A percentile compares a stretch with the other conserved stretches of the same genome.
These are phyloP conservation scores for Ceriops tagal DNA, from an alignment of 345 rosid species.

Conservation along the genomic window DNA sequence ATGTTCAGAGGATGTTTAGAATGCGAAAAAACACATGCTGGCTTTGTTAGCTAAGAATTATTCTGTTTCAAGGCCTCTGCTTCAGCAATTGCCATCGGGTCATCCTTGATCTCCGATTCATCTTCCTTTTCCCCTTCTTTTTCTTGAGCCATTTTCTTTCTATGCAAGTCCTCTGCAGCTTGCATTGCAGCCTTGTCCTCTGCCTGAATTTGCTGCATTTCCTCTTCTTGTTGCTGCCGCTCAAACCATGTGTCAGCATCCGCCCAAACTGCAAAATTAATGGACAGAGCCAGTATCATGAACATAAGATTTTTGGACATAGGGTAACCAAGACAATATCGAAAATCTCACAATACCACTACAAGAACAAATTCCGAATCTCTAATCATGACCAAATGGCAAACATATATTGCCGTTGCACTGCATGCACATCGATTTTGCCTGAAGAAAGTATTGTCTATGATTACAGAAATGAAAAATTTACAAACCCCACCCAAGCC, in stretches of 20 bases:
- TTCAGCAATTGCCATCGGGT: constrained; percentile 81
- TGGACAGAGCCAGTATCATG: no score
- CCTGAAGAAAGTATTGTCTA: no score
- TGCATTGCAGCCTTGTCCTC: constrained; percentile 81
- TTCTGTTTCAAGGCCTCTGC: constrained; percentile 49
- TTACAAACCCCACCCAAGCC: no score
- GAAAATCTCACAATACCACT: no score
- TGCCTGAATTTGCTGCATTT: constrained; percentile 69
- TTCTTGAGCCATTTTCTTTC: constrained; percentile 79
- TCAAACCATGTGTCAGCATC: constrained; percentile 99
- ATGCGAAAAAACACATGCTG: not conserved
- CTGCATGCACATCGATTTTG: no score
- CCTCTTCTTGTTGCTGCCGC: constrained; percentile 90
- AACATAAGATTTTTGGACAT: no score
- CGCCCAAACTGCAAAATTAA: constrained; percentile 72
- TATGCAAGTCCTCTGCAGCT: constrained; percentile 87
- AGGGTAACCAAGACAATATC: no score
- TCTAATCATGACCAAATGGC: no score
- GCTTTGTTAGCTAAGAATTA: constrained; percentile 15
- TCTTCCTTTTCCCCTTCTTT: constrained; percentile 92
- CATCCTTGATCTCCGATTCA: constrained; percentile 54
- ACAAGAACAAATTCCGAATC: no score
- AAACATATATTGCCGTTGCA: no score
- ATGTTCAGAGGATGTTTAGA: not conserved
- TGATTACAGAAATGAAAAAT: no score